Conservation (phyloP, 192 early-diverging fungal species). For the Coemansia furcata region DNA sequence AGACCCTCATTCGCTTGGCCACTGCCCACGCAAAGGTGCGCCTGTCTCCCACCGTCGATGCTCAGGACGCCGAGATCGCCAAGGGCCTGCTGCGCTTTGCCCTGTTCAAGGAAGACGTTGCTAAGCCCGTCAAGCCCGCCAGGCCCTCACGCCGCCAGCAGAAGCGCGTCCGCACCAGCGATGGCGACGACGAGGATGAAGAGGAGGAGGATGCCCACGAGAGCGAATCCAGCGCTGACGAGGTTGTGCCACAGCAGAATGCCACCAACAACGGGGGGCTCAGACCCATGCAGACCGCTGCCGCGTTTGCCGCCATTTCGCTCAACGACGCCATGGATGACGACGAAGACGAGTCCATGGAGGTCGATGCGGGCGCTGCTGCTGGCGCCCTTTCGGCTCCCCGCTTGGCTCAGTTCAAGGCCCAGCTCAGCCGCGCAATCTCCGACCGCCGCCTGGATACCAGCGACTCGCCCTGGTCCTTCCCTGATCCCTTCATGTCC, state of each 20-base stretch:
- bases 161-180: constrained; percentile 49
- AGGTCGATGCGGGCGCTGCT: constrained; percentile 16
- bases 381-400: constrained; percentile 8
- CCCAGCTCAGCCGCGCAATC: constrained; percentile 48
- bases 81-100: constrained; percentile 82
- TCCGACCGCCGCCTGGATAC: constrained; percentile 51
- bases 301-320: neutral
- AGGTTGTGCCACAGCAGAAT: neutral
- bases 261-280: neutral
- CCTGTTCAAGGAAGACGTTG: constrained; percentile 78
- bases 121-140: constrained; percentile 45
- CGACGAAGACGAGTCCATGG: constrained; percentile 12
- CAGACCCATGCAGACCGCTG: constrained; percentile 7
- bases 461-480: constrained; percentile 43
- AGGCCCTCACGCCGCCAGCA: constrained; percentile 19
- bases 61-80: constrained; percentile 83
- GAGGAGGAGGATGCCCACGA: neutral
- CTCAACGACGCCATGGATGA: neutral
- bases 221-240: constrained; percentile 3
- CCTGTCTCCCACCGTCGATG: constrained; percentile 75
- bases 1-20: constrained; percentile 94
- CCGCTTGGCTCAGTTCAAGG: constrained; percentile 51
- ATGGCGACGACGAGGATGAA: constrained; percentile 18
- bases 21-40: constrained; percentile 96
- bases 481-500: constrained; percentile 56